These are phyloP conservation scores for Candida ficus DNA, from an alignment of 805 yeast genomes.

Conservation along the genomic window DNA sequence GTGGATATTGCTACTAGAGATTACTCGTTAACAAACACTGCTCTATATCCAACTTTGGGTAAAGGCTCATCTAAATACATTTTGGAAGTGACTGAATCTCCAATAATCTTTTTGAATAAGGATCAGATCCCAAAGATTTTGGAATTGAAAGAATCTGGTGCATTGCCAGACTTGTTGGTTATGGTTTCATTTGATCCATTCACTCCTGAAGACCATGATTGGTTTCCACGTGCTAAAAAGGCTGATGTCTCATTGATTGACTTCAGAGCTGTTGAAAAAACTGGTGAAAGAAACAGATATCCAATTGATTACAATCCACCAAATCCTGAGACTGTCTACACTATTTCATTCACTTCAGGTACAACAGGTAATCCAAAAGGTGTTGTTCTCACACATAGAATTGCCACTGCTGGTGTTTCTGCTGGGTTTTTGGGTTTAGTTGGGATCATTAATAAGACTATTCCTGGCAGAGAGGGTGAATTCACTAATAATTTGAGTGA, in stretches of 20 bases:
- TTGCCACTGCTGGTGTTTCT: constrained; percentile 44
- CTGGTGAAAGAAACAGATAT: constrained; percentile 40
- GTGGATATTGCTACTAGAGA: constrained; percentile 50
- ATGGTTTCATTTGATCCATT: constrained; percentile 53
- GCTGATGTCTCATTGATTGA: constrained; percentile 33
- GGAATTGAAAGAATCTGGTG: constrained; percentile 15
- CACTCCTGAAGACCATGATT: constrained; percentile 28
- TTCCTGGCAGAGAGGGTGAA: constrained; percentile 11
- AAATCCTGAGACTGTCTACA: constrained; percentile 44
- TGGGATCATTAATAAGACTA: constrained; percentile 16
- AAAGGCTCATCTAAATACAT: constrained; percentile 49
- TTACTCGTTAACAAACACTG: constrained; percentile 40
- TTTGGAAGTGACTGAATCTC: constrained; percentile 45
- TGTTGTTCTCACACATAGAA: constrained; percentile 49
- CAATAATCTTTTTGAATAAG: constrained; percentile 42
- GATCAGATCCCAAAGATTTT: constrained; percentile 40
- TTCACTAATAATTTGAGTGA: constrained; percentile 18
- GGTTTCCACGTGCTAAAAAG: constrained; percentile 28
- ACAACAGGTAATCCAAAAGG: constrained; percentile 77
- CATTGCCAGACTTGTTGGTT: constrained; percentile 36
- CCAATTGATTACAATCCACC: constrained; percentile 39
- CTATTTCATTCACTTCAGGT: constrained; percentile 70
- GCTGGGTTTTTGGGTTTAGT: constrained; percentile 28
- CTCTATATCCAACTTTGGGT: constrained; percentile 41
- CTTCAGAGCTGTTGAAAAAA: constrained; percentile 36